Percentiles rank a stretch among this genome's conserved stretches.
Evolutionary conservation across 805 yeast genomes (phyloP).

Genomic region (Barnettozyma botsteinii): DNA sequence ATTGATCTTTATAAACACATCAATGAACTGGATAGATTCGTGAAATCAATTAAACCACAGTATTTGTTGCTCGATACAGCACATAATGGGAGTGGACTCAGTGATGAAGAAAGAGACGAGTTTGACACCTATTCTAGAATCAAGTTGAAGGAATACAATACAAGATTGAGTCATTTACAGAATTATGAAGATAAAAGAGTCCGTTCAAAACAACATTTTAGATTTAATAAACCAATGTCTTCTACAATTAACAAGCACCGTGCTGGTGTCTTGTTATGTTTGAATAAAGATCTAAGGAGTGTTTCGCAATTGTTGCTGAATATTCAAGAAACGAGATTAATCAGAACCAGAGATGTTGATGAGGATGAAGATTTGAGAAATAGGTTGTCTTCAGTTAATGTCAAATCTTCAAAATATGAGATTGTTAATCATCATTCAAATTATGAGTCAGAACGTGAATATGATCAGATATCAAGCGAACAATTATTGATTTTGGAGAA

Average conservation of each 20-base stretch:
- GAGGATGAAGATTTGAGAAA: constrained; percentile 16
- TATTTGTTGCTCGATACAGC: constrained; percentile 22
- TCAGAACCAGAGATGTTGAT: constrained; percentile 21
- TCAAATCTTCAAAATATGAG: constrained; percentile 24
- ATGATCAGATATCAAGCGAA: constrained; percentile 34
- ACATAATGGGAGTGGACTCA: constrained; percentile 25
- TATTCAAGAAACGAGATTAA: constrained; percentile 24
- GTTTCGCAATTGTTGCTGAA: constrained; percentile 21
- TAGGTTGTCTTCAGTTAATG: constrained; percentile 12
- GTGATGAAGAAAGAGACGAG: constrained; percentile 45
- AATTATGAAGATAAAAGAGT: constrained; percentile 46
- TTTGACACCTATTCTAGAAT: constrained; percentile 50
- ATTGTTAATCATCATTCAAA: constrained; percentile 8
- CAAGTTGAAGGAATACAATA: constrained; percentile 46
- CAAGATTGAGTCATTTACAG: constrained; percentile 44
- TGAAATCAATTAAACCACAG: constrained; percentile 23
- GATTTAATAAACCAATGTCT: constrained; percentile 13
- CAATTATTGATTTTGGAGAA: constrained; percentile 52
- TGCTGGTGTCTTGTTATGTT: constrained; percentile 18
- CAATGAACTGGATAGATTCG: constrained; percentile 25
- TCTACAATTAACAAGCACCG: constrained; percentile 18
- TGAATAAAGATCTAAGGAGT: constrained; percentile 18
- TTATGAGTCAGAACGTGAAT: constrained; percentile 22
- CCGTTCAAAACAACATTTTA: constrained; percentile 16
- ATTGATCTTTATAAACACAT: constrained; percentile 20